These are phyloP conservation scores for Chimonanthus praecox DNA, from an alignment of 164 flowering plant genomes.

Conservation along the genomic window DNA sequence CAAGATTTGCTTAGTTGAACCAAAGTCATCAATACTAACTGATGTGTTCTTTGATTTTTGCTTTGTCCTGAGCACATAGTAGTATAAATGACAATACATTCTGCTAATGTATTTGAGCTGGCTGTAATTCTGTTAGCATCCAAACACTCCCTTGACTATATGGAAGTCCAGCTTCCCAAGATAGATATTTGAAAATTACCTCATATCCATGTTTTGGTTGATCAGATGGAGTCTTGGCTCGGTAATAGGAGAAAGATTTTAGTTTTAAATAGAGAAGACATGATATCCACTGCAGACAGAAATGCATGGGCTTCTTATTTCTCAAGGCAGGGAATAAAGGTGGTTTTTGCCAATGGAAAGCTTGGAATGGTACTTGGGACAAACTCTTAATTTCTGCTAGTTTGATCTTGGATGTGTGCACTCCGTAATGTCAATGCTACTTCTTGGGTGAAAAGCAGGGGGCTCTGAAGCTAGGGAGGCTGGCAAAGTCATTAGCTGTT, in stretches of 20 bases:
- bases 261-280: conserved; percentile 94
- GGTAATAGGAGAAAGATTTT: conserved; percentile 78
- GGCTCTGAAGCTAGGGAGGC: conserved; percentile 65
- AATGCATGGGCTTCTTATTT: conserved; percentile 91
- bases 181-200: not conserved
- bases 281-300: conserved; percentile 89
- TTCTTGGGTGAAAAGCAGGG: conserved; percentile 48
- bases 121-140: not conserved
- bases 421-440: not conserved
- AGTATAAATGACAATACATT: not conserved
- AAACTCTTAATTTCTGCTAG: conserved; percentile 5
- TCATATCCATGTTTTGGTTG: not conserved
- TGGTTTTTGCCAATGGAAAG: conserved; percentile 81
- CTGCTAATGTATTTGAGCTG: not conserved
- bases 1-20: no score
- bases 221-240: conserved; percentile 88
- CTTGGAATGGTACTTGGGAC: conserved; percentile 72
- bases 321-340: conserved; percentile 71
- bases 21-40: not conserved
- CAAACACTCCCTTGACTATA: not conserved
- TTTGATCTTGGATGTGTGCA: not conserved
- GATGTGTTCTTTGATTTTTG: not conserved
- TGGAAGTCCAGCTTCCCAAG: not conserved
- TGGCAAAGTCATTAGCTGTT: conserved; percentile 72
- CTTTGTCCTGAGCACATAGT: not conserved